These are phyloP conservation scores for Cryptococcus maquisensis DNA, from an alignment of 1,284 basidiomycete genomes.

Conservation along the genomic window DNA sequence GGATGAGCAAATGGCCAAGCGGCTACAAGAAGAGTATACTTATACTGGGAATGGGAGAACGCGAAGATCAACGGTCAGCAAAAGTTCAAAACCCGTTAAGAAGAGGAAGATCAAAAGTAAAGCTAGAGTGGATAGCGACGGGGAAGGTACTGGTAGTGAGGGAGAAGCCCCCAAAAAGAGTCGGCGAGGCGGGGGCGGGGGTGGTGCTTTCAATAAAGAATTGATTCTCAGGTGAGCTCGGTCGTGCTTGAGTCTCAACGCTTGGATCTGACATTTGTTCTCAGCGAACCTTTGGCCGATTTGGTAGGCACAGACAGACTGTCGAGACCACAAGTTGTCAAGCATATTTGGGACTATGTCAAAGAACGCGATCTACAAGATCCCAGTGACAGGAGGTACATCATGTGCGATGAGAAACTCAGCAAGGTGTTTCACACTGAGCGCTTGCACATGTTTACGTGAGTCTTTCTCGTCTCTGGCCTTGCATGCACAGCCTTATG, in stretches of 20 bases:
- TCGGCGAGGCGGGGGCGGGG: constrained; percentile 26
- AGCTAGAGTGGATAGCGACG: constrained; percentile 15
- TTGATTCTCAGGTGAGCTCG: constrained; percentile 43
- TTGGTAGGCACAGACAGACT: constrained; percentile 35
- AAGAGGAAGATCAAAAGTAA: constrained; percentile 17
- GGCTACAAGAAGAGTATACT: constrained; percentile 10
- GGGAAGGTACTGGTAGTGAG: constrained; percentile 14
- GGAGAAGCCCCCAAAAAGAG: constrained; percentile 16
- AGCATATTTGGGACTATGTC: constrained; percentile 55
- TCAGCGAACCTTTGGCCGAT: constrained; percentile 36
- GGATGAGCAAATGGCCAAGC: constrained; percentile 17
- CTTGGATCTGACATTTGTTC: neutral
- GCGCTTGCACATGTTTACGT: constrained; percentile 51
- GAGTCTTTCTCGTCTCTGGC: constrained; percentile 13
- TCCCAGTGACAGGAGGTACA: constrained; percentile 51
- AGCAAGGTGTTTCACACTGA: constrained; percentile 50
- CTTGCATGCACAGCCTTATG: neutral
- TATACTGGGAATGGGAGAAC: constrained; percentile 4
- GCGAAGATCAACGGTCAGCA: neutral
- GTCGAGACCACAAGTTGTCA: constrained; percentile 53
- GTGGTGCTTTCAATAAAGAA: constrained; percentile 47
- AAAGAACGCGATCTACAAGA: constrained; percentile 54
- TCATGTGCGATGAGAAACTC: constrained; percentile 52
- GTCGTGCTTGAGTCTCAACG: neutral
- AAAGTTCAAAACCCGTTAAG: constrained; percentile 2